These are phyloP conservation scores for Brassica rapa DNA, from an alignment of 345 rosid genomes.

Conservation along the genomic window DNA sequence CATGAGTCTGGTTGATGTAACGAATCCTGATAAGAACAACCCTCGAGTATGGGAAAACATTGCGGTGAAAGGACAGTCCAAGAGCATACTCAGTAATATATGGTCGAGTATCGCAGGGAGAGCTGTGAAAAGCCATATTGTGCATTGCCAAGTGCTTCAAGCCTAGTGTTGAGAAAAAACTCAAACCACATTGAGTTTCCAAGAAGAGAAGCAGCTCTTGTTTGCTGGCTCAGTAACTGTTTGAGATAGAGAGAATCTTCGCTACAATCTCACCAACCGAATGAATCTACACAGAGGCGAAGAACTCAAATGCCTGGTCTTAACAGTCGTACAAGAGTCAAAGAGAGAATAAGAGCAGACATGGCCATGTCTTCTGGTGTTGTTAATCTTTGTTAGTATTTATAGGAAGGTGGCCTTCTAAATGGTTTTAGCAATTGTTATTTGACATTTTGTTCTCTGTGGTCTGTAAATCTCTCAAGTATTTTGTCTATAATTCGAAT, in stretches of 20 bases:
- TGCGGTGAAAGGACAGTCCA: slow-evolving; percentile 73
- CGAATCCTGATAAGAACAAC: slow-evolving; percentile 69
- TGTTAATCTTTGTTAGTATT: slow-evolving; percentile 12
- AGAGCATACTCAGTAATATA: slow-evolving; percentile 72
- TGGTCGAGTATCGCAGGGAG: slow-evolving; percentile 97
- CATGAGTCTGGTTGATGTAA: slow-evolving; percentile 86
- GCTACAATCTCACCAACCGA: not conserved
- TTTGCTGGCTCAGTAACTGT: not conserved
- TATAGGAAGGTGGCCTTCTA: not conserved
- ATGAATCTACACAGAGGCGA: not conserved
- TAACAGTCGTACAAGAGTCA: slow-evolving; percentile 8
- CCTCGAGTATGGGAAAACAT: slow-evolving; percentile 90
- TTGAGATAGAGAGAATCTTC: not conserved
- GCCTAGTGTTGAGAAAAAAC: slow-evolving; percentile 44
- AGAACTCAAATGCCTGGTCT: slow-evolving; percentile 8
- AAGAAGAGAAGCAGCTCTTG: not conserved
- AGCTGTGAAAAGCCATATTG: slow-evolving; percentile 80
- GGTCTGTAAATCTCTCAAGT: not conserved
- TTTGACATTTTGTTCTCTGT: not conserved
- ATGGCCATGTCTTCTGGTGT: slow-evolving; percentile 44
- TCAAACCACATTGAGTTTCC: slow-evolving; percentile 13
- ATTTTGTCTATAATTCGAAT: not conserved
- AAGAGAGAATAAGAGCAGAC: slow-evolving; percentile 36
- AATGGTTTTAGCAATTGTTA: slow-evolving; percentile 4
- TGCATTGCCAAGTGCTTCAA: slow-evolving; percentile 96